phyloP scores from a whole-genome alignment of 2,329 filamentous ascomycete species.

The Colletotrichum lindemuthianum region DNA sequence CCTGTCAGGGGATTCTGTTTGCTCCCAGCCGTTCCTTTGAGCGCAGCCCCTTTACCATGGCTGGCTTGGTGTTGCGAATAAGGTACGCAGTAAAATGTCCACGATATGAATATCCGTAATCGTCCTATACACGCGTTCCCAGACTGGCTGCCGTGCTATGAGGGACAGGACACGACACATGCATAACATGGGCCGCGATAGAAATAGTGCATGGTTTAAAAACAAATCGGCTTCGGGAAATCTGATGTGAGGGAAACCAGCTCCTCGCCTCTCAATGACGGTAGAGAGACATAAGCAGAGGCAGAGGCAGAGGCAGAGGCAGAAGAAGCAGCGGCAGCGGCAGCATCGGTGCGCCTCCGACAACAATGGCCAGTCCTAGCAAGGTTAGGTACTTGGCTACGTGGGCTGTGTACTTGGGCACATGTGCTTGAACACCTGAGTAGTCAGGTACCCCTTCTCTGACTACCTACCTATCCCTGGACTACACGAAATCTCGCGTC shows the following conservation, averaged over 20 bases:
- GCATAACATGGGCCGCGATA: neutral
- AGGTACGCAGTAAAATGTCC: neutral
- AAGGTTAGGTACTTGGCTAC: no score
- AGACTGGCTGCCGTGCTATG: no score
- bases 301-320: no score
- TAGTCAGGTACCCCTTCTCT: no score
- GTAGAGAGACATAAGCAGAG: no score
- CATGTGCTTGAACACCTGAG: no score
- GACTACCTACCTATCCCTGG: no score
- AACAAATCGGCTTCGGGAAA: neutral
- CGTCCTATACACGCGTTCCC: no score
- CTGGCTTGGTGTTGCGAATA: slow-evolving; percentile 7
- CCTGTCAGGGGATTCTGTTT: slow-evolving; percentile 23
- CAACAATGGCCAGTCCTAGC: neutral
- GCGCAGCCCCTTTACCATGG: slow-evolving; percentile 5
- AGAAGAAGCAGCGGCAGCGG: slow-evolving; percentile 16
- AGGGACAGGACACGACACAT: neutral
- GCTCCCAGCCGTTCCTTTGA: slow-evolving; percentile 24
- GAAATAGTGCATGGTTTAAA: slow-evolving; percentile 2
- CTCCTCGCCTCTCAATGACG: no score
- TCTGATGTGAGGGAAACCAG: neutral
- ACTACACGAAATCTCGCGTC: no score
- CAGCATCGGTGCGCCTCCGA: slow-evolving; percentile 16
- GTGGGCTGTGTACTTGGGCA: no score
- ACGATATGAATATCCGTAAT: neutral